Conservation (phyloP, 1,139 yeast genomes). For the Candida tropicalis region DNA sequence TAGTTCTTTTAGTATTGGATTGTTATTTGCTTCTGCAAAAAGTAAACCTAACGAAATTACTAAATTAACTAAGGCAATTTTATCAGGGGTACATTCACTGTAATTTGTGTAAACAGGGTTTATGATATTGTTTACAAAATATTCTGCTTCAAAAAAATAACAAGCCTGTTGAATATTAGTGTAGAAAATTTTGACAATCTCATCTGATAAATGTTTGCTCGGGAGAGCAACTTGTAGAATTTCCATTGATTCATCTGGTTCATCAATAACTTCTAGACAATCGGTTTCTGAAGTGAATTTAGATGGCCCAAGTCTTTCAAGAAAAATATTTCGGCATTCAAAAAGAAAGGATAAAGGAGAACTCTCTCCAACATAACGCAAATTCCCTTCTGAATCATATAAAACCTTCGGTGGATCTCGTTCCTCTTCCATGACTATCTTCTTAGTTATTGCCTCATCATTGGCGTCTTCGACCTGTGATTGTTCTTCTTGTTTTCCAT, state of each 20-base stretch:
- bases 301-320: slow-evolving; percentile 16
- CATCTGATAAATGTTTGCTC: slow-evolving; percentile 7
- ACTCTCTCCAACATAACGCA: slow-evolving; percentile 28
- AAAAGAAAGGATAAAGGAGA: slow-evolving; percentile 26
- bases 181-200: slow-evolving; percentile 12
- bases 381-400: slow-evolving; percentile 20
- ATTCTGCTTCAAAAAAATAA: slow-evolving; percentile 15
- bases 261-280: slow-evolving; percentile 15
- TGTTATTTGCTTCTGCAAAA: slow-evolving; percentile 15
- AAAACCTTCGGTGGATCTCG: slow-evolving; percentile 12
- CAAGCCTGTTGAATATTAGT: slow-evolving; percentile 14
- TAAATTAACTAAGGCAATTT: slow-evolving; percentile 16
- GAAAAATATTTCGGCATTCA: slow-evolving; percentile 26
- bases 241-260: slow-evolving; percentile 15
- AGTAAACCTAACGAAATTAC: slow-evolving; percentile 17
- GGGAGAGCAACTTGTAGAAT: slow-evolving; percentile 17
- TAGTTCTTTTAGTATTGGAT: slow-evolving; percentile 12
- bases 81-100: slow-evolving; percentile 13
- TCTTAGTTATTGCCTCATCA: slow-evolving; percentile 14
- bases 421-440: slow-evolving; percentile 3
- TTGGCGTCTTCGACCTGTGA: background rate
- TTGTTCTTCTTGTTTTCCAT: background rate
- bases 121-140: slow-evolving; percentile 12
- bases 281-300: slow-evolving; percentile 13
- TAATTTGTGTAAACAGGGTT: slow-evolving; percentile 15